Base-by-base conservation (phyloP, 2,329 filamentous ascomycete genomes). In the Phyllosticta paracitricarpa region DNA sequence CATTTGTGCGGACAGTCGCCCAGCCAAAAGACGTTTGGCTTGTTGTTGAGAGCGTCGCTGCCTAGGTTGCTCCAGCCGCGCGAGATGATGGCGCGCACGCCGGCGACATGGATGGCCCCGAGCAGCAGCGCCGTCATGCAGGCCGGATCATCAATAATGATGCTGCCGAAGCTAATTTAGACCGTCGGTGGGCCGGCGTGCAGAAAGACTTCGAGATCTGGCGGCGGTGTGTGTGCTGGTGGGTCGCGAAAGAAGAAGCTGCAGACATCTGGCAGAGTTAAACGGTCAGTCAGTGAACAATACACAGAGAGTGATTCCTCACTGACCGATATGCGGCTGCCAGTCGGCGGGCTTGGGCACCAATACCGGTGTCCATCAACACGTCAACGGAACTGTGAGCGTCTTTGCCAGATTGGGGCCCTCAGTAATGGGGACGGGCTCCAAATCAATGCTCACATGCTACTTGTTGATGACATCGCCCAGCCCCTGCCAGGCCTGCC, bases 161-260 rank as follows among this genome's bases (percentile, higher is more conserved):
- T 83, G 35, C 77, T 81, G 4, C 82, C 81, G 64, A 84, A 84
- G 0, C 82, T 81, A 40, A 84, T 80, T 58, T 84, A 84, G 0
- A 84, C 68, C 0, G 82, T 81, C 5, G 77, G 72, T 2, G 78
- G 74, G 0, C 81, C 81, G 0, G 70, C 68, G 10, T 65, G 66
- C 1, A 84, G 72, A 56, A 83, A 84, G 0, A 65, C 63, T 2
- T 66, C 67, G 2, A 81, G 64, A 7, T 77, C 76, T 0, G 68
- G 60, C 0, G 75, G 69, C 1, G 79, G 78, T 0, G 66, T 71
- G 61, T 79, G 76, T 7, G 64, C n/a, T n/a, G 73, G 68, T 35
- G 65, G 58, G 59, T 70, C 67, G 30, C 71, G 65, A 64, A 80
- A 79, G 63, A 78, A 78, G 63, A 80, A 81, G 0, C 79, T 79